phyloP scores from a whole-genome alignment of 768 basidiomycete species.

The Amanita molliuscula region DNA sequence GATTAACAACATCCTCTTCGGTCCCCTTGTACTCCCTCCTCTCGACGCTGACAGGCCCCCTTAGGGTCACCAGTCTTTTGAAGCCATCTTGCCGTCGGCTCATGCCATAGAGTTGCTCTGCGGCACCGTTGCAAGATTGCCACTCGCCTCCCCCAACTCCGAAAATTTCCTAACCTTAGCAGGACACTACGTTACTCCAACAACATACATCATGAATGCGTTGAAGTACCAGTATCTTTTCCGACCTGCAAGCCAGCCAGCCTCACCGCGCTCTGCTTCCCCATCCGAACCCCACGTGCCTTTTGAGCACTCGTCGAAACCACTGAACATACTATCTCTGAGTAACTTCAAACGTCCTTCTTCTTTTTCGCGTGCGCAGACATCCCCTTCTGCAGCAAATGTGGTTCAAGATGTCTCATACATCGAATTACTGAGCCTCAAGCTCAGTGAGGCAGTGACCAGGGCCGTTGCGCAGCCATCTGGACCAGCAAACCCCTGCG shows the following conservation, averaged over 20 bases:
- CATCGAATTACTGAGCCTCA: conserved; percentile 64
- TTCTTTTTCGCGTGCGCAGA: conserved; percentile 28
- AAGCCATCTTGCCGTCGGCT: conserved; percentile 20
- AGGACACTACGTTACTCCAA: conserved; percentile 9
- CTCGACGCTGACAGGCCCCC: conserved; percentile 72
- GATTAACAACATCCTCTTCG: conserved; percentile 48
- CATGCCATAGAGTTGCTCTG: conserved; percentile 39
- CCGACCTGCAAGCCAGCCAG: conserved; percentile 50
- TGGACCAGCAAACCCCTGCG: conserved; percentile 38
- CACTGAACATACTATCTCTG: conserved; percentile 50
- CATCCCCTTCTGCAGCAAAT: conserved; percentile 25
- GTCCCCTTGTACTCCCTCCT: conserved; percentile 47
- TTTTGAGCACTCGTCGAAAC: conserved; percentile 36
- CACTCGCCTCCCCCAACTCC: conserved; percentile 7
- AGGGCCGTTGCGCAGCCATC: conserved; percentile 61
- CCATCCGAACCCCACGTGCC: conserved; percentile 27
- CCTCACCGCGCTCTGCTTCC: conserved; percentile 44
- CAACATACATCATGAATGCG: conserved; percentile 43
- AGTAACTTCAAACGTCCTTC: conserved; percentile 49
- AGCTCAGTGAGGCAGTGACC: conserved; percentile 74
- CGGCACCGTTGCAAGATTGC: conserved; percentile 19
- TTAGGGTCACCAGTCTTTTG: conserved; percentile 32
- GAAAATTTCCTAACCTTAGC: not conserved
- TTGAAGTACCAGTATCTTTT: conserved; percentile 62
- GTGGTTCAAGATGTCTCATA: conserved; percentile 74